Conservation (phyloP, 139 green algal genomes). For the Haematococcus sp. region DNA sequence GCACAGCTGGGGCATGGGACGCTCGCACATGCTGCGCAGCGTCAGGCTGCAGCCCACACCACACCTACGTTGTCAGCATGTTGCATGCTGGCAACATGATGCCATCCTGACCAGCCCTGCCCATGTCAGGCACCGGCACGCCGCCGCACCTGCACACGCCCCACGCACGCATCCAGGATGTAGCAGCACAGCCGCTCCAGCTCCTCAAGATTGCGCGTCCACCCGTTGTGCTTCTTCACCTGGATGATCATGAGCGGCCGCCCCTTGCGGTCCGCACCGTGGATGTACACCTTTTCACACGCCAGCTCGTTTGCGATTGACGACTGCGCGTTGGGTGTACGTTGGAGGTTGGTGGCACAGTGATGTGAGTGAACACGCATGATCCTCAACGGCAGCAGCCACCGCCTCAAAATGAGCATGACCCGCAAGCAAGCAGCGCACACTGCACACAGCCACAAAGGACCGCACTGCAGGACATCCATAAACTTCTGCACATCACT, state of each 20-base stretch:
- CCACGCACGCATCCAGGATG: constrained; percentile 19
- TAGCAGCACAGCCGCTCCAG: constrained; percentile 37
- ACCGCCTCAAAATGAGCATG: background rate
- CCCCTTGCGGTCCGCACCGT: constrained; percentile 25
- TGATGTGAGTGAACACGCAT: no score
- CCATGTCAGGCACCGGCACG: no score
- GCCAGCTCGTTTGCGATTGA: constrained; percentile 35
- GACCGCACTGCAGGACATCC: no score
- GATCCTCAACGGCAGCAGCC: no score
- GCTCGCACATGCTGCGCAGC: no score
- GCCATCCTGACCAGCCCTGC: no score
- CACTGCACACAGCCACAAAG: background rate
- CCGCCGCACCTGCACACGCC: background rate
- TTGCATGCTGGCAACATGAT: no score
- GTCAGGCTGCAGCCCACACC: no score
- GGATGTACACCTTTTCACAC: constrained; percentile 32
- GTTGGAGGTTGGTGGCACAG: no score
- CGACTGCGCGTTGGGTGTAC: constrained; percentile 14
- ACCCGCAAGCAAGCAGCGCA: background rate
- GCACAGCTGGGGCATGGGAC: no score
- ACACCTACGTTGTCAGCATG: no score
- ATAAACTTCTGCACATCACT: no score
- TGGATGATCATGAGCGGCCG: constrained; percentile 28
- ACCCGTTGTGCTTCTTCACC: constrained; percentile 25
- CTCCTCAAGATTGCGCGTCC: constrained; percentile 31